Evolutionary conservation across 805 yeast species (phyloP), one percentile per base, ranked within the genome.

Genomic region (Starmerella ratchasimensis): DNA sequence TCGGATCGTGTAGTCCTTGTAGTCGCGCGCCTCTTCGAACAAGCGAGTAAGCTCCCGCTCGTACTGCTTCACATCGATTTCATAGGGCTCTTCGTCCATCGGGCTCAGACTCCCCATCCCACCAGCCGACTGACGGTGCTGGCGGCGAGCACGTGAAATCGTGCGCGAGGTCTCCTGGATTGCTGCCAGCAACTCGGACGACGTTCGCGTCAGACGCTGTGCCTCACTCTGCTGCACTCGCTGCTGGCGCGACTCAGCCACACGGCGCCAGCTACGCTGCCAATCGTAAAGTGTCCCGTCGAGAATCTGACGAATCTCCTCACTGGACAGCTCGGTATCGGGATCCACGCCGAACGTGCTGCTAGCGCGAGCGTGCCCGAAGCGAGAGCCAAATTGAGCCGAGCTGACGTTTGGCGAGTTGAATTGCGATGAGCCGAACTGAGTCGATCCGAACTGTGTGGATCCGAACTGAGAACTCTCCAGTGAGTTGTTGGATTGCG

Each of bases 241-340:
- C 20, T 16, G 19, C n/a, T 23, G 15, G 3, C 47, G 42, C 10
- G 47, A 40, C 28, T 44, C 47, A 1, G 23, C 14, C 1, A 44
- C 47, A 4, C 43, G 35, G 5, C 20, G 19, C 47, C 47, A 44
- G 35, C 41, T 37, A 3, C 47, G 40, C 28, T 42, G 37, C 47
- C 47, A 44, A 28, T 44, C 47, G 39, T 42, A 44, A 15, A 44
- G 35, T 8, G 38, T 43, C n/a, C 47, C 47, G 17, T 30, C 25
- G 11, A 44, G 37, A 9, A 44, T 43, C 23, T 38, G 36, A 31
- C 29, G 37, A 28, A 44, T 28, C 28, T 43, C 47, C n/a, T 4
- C 6, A 2, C 39, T 7, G 5, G 36, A 26, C n/a, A 30, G 22
- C 5, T 29, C 38, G 2, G 27, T 7, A 4, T 9, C 20, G 3